A percentile compares a stretch with the other conserved stretches of the same genome.
phyloP scores from a whole-genome alignment of 352 stramenopile species.

The Hyaloperonospora arabidopsidis region DNA sequence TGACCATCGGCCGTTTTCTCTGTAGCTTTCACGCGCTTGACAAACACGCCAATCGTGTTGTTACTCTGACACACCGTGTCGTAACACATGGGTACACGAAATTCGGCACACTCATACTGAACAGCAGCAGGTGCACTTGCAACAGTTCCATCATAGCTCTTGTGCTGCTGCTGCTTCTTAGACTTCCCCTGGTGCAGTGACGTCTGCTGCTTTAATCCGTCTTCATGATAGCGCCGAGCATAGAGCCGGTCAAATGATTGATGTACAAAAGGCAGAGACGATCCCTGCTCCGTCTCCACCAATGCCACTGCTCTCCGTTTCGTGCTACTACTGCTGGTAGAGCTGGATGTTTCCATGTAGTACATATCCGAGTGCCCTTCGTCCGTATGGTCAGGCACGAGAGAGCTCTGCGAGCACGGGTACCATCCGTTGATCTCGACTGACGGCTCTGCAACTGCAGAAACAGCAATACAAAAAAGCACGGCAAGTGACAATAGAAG shows the following conservation, averaged over 20 bases:
- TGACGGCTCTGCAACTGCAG: conserved; percentile 11
- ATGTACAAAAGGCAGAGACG: conserved; percentile 28
- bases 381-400: conserved; percentile 17
- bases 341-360: conserved; percentile 29
- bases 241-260: conserved; percentile 35
- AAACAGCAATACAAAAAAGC: background rate
- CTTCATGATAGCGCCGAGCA: conserved; percentile 7
- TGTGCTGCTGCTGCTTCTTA: conserved; percentile 5
- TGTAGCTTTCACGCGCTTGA: conserved; percentile 41
- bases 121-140: conserved; percentile 3
- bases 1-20: conserved; percentile 1
- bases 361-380: conserved; percentile 30
- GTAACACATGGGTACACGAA: conserved; percentile 69
- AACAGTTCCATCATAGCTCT: conserved; percentile 10
- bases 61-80: conserved; percentile 52
- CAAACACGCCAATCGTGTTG: conserved; percentile 46
- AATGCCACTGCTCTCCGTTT: conserved; percentile 9
- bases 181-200: background rate
- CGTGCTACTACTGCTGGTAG: background rate
- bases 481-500: conserved; percentile 1
- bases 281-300: conserved; percentile 5
- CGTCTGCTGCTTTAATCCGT: conserved; percentile 19
- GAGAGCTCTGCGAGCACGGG: conserved; percentile 33
- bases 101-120: conserved; percentile 51
- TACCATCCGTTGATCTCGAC: conserved; percentile 57